A percentile compares a stretch with the other conserved stretches of the same genome.
These are phyloP conservation scores for Fusarium praegraminearum DNA, from an alignment of 2,329 filamentous ascomycete genomes.

Conservation along the genomic window DNA sequence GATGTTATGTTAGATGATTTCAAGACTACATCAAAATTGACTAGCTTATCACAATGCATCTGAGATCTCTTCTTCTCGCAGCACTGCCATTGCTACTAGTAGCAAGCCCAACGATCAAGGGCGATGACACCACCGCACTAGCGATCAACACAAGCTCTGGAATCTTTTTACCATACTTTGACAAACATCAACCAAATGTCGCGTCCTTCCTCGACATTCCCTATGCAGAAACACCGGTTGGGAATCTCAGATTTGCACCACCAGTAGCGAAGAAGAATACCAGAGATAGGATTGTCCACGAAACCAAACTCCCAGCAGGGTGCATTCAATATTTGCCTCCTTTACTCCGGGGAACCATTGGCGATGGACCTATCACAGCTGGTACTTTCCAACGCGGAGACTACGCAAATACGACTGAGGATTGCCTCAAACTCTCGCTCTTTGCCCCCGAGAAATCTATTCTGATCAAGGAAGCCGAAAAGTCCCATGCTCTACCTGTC, in stretches of 20 bases:
- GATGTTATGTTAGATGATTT: background rate
- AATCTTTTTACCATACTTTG: constrained; percentile 22
- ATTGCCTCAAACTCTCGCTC: constrained; percentile 32
- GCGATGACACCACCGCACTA: background rate
- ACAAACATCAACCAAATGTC: constrained; percentile 1
- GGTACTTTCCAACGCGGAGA: constrained; percentile 33
- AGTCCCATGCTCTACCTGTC: background rate
- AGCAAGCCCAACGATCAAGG: background rate
- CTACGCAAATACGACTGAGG: constrained; percentile 36
- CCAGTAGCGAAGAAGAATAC: constrained; percentile 1
- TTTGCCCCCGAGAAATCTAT: constrained; percentile 18
- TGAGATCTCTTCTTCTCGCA: background rate
- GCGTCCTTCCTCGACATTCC: constrained; percentile 38
- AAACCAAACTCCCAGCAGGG: constrained; percentile 17
- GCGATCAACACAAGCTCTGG: constrained; percentile 36
- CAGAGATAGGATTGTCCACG: background rate
- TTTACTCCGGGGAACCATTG: constrained; percentile 16
- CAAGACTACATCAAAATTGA: too few species aligned
- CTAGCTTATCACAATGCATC: constrained; percentile 2
- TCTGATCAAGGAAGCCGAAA: rapidly evolving
- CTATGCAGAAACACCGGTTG: constrained; percentile 26
- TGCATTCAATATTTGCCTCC: constrained; percentile 34
- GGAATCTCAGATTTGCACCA: constrained; percentile 25
- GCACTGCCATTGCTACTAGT: background rate
- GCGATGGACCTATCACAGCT: constrained; percentile 3